Evolutionary conservation across 2,329 filamentous ascomycete genomes (phyloP).

Genomic region (Immersiporthe knoxdaviesiana): DNA sequence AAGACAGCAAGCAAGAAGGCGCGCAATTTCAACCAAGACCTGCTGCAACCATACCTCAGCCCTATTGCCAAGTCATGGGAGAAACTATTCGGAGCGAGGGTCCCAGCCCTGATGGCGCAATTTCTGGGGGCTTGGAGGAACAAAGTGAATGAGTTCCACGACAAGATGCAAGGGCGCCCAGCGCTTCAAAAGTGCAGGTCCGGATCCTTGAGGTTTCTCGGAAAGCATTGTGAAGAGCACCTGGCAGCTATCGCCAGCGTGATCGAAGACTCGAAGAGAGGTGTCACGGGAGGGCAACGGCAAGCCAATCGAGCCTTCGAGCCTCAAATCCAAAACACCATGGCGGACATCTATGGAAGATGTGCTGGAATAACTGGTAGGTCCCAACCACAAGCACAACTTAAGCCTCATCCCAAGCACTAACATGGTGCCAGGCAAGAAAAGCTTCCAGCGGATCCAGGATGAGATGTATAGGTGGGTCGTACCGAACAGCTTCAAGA

Average conservation of each 20-base stretch:
- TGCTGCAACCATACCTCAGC: constrained; percentile 19
- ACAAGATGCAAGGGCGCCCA: constrained; percentile 9
- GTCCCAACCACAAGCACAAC: not conserved
- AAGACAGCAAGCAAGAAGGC: constrained; percentile 5
- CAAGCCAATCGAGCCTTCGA: constrained; percentile 8
- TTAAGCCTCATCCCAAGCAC: not conserved
- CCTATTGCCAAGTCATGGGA: constrained; percentile 18
- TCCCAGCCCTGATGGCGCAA: not conserved
- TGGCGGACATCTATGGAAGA: constrained; percentile 4
- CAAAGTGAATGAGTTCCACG: constrained; percentile 8
- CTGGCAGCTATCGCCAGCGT: not conserved
- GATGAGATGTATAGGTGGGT: not conserved
- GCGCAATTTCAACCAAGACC: constrained; percentile 24
- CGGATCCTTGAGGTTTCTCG: not conserved
- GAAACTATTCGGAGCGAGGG: not conserved
- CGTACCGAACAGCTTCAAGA: not conserved
- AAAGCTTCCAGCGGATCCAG: constrained; percentile 8
- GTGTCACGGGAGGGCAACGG: constrained; percentile 11
- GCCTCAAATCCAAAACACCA: constrained; percentile 3
- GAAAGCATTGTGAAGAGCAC: not conserved
- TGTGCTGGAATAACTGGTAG: not conserved
- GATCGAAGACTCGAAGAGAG: not conserved
- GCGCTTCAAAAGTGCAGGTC: not conserved
- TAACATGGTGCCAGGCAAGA: not conserved
- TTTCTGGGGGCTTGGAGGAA: not conserved